Evolutionary conservation across 2,329 filamentous ascomycete genomes (phyloP), one percentile per base, ranked within the genome.

Genomic region (Penicillium brasilianum): DNA sequence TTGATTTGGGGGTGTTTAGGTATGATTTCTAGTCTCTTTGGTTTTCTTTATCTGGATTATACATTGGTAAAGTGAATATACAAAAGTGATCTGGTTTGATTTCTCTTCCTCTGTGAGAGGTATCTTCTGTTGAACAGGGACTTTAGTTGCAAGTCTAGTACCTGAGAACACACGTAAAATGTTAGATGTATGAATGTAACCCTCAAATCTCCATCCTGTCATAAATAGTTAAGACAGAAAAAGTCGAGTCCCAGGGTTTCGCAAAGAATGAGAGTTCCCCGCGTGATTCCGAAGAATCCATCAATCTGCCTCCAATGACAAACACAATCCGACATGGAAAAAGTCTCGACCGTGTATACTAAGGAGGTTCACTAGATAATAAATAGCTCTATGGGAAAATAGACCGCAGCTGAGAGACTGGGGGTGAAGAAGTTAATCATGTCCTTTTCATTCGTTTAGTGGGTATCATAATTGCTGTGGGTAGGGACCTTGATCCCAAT

Each of bases 321-420:
- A 78, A 78, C 75, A 78, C 75, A 79, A 73, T 67, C 74, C 71
- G 73, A 77, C 76, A 79, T 75, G 71, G 75, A 64, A 52, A 65
- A 66, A 64, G 72, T 75, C 76, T 69, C 71, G 73, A 72, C 74
- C 76, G 75, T 78, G 77, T 72, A 78, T 79, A 79, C 76, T 77
- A 67, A 74, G 74, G 76, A 78, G 72, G 73, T 61, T 50, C 39
- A 16, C 7, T 34, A 39, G 22, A 13, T 16, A 37, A 22, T 8
- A 30, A 2, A 56, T 46, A 16, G 18, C 6, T 37, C 53, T 46
- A 37, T 30, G 13, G 20, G 39, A 34, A 44, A 3, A 20, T 49
- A 25, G 20, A 49, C 39, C 57, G 37, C 43, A 30, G n/a, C 49
- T 20, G 43, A 46, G 25, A 34, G 20, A 32, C 36, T 30, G 28